These are phyloP conservation scores for Cydonia oblonga DNA, from an alignment of 331 rosid genomes.

Conservation along the genomic window DNA sequence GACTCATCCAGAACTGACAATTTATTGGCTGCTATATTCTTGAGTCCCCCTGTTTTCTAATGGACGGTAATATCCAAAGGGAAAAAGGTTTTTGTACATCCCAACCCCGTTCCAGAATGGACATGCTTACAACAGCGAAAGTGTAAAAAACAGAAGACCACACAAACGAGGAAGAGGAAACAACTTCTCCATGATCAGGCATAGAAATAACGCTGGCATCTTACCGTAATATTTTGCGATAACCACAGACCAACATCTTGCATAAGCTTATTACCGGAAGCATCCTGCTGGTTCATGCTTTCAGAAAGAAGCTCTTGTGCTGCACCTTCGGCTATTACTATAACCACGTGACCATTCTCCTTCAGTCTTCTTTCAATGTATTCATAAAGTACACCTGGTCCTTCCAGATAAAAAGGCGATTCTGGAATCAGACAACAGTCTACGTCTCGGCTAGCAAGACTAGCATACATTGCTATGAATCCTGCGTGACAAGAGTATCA, in stretches of 20 bases:
- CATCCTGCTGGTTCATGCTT: slow-evolving; percentile 20
- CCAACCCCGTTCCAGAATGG: no score
- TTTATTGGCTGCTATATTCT: no score
- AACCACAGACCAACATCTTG: slow-evolving; percentile 38
- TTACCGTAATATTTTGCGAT: slow-evolving; percentile 36
- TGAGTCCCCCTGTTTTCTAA: background rate
- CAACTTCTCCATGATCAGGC: background rate
- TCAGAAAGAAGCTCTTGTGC: slow-evolving; percentile 36
- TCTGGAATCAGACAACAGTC: slow-evolving; percentile 55
- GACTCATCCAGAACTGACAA: no score
- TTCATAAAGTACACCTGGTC: slow-evolving; percentile 31
- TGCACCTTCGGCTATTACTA: slow-evolving; percentile 46
- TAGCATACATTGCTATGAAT: slow-evolving; percentile 46
- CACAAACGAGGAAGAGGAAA: background rate
- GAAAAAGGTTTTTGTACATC: background rate
- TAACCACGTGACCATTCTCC: slow-evolving; percentile 47
- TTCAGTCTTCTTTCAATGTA: slow-evolving; percentile 30
- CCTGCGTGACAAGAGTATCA: slow-evolving; percentile 13
- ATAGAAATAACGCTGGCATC: background rate
- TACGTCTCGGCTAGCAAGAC: slow-evolving; percentile 44
- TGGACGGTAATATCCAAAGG: background rate
- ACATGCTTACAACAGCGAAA: background rate
- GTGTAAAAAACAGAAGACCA: background rate
- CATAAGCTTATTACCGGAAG: slow-evolving; percentile 33
- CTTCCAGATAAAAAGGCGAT: slow-evolving; percentile 48